Percentiles rank a stretch among this genome's conserved stretches.
Evolutionary conservation across 2,329 filamentous ascomycete species (phyloP).

Genomic region (Arthrobotrys conoides): DNA sequence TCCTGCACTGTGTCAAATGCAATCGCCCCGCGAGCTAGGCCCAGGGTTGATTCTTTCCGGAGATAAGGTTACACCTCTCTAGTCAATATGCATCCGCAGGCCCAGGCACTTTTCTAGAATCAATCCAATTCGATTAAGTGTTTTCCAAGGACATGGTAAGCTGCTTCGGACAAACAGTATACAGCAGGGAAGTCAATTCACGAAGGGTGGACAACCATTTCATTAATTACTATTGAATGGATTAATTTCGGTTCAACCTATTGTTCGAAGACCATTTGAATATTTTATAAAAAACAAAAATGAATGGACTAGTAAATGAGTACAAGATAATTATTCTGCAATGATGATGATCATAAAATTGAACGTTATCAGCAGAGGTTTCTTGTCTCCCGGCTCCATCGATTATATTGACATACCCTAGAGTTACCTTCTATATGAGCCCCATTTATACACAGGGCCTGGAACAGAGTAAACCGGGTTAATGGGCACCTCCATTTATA

Average conservation of each 20-base stretch:
- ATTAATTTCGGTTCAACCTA: background rate
- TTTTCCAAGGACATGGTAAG: conserved; percentile 2
- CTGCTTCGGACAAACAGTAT: no score
- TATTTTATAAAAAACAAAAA: no score
- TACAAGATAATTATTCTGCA: no score
- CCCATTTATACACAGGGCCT: conserved; percentile 29
- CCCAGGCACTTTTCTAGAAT: background rate
- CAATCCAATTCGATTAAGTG: conserved; percentile 5
- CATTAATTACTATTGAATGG: no score
- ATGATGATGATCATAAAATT: no score
- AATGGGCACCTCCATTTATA: conserved; percentile 35
- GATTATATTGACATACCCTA: background rate
- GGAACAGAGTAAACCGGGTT: conserved; percentile 22
- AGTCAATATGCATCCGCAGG: conserved; percentile 6
- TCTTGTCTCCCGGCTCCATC: background rate
- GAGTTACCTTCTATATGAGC: conserved; percentile 13
- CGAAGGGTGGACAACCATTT: no score
- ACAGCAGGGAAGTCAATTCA: no score
- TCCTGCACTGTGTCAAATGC: conserved; percentile 26
- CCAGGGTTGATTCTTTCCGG: conserved; percentile 12
- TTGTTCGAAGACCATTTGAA: background rate
- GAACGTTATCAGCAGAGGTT: no score
- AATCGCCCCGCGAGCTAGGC: conserved; percentile 9
- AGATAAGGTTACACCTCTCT: conserved; percentile 8
- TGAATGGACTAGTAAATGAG: no score